Base-by-base conservation (phyloP, 148 eudicot species). In the Nyssa sinensis region DNA sequence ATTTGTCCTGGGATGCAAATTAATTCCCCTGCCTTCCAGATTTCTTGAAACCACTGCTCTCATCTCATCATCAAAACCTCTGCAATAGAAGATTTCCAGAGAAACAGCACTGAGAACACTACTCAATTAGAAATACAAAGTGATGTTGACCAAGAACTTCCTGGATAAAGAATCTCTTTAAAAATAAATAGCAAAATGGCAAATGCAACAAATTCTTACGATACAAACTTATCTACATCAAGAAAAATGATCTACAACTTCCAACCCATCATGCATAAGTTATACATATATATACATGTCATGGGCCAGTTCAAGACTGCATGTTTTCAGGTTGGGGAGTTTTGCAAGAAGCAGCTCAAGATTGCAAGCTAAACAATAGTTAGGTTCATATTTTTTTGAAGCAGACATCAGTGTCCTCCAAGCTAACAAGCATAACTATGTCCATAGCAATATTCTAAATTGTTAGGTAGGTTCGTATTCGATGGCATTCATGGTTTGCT, bases 51-150 rank as follows among this genome's bases (percentile, higher is more conserved):
- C 99, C 39, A 77, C 87, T 32, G 93, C 96, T 82, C 99, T 91
- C 99, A 95, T 92, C 84, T 95, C 99, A 80, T 95, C 96, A 84
- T 95, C 99, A 83, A 95, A 95, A 64, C 97, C 96, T 81, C 99
- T 95, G 90, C 75, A 55, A 67, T 41, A 62, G 23, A 64, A 7
- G 30, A 47, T 63, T 65, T 21, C 66, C 35, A 65, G 55, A 67
- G 72, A 33, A 76, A 72, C 28, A 66, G 85, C 76, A 53, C 72
- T 28, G 30, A 47, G 37, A 25, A 62, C 53, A 62, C 35, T 31
- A 19, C 2, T 23, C n/a, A 37, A 29, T 14, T 41, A 24, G 17
- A 28, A 44, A 63, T 19, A 53, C 23, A 53, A 63, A 27, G 27
- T 27, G 61, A 37, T 34, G 34, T 9, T 35, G 3, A 69, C 60